Base-by-base conservation (phyloP, 1,139 yeast species). In the Diutina siamensis region DNA sequence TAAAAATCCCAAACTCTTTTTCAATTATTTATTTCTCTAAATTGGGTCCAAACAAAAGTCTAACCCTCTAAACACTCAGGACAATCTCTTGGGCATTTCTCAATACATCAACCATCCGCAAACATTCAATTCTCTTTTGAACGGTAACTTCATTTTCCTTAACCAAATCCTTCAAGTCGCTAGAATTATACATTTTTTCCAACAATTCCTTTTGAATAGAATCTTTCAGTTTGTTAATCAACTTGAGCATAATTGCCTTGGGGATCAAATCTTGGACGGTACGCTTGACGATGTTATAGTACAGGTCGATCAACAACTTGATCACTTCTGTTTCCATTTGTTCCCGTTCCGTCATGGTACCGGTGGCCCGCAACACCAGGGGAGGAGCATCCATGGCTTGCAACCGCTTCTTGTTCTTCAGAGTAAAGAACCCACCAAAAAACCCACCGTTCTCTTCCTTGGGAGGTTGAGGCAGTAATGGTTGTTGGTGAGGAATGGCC, bases 311-410 rank as follows among this genome's bases (percentile, higher is more conserved):
- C 59, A 92, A 74, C 53, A 92, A 74, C 69, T 92, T 92, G 61
- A 92, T 92, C 38, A 92, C 97, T 59, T 92, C 98, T 0, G 97
- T 92, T 65, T 92, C 98, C 79, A 86, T 83, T 33, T 89, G 79
- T 67, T 92, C 98, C 56, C 97, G 81, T 61, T 92, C 98, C 21
- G 95, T 78, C 86, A 92, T 82, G 48, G 85, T 80, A 40, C 97
- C 97, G 21, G 95, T 80, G 5, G 98, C 98, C 63, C 92, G 84
- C 61, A 92, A 78, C 13, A 88, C 89, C 35, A 95, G 80, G 40
- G 98, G 98, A 45, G 98, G 98, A 1, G 96, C 89, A 63, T 92
- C 98, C 94, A 92, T 86, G 28, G 89, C 83, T 44, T 94, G 97
- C 58, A 89, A 74, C 65, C 94, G 81, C 76, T 89, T 89, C 67